A percentile compares a stretch with the other conserved stretches of the same genome.
phyloP scores from a whole-genome alignment of 2,329 filamentous ascomycete species.

The Fonsecaea monophora region DNA sequence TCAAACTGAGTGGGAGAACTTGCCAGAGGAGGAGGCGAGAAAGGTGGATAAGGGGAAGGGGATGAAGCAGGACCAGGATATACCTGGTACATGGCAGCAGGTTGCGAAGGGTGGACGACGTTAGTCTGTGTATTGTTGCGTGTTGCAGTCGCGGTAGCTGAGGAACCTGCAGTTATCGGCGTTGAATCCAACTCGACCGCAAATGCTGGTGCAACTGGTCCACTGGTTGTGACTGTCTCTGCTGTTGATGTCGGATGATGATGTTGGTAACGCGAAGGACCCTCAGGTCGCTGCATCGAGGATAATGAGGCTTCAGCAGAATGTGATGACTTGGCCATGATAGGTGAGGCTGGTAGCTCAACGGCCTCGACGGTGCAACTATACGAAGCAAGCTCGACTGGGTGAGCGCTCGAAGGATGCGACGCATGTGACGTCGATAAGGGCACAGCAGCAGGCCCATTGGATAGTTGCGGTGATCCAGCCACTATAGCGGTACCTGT shows the following conservation, averaged over 20 bases:
- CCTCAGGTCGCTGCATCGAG: background rate
- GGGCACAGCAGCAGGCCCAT: background rate
- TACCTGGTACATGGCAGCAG: background rate
- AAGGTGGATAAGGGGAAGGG: background rate
- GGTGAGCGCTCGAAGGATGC: background rate
- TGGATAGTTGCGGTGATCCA: conserved; percentile 6
- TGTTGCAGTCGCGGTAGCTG: background rate
- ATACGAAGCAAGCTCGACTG: background rate
- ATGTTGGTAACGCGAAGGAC: background rate
- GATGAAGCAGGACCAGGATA: background rate
- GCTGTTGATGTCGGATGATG: background rate
- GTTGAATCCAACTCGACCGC: conserved; percentile 2
- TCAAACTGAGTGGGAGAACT: background rate
- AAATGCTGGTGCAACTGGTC: background rate
- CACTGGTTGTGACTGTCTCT: background rate
- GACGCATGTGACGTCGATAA: background rate
- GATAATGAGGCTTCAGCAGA: background rate
- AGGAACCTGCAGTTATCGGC: background rate
- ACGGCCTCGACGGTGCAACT: background rate
- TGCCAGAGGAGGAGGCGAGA: background rate
- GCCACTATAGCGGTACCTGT: background rate
- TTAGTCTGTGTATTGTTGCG: background rate
- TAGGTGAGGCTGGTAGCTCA: conserved; percentile 12
- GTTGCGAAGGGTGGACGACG: background rate
- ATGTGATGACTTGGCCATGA: background rate